Evolutionary conservation across 2,329 filamentous ascomycete species (phyloP).

Genomic region (Claviceps spartinae): DNA sequence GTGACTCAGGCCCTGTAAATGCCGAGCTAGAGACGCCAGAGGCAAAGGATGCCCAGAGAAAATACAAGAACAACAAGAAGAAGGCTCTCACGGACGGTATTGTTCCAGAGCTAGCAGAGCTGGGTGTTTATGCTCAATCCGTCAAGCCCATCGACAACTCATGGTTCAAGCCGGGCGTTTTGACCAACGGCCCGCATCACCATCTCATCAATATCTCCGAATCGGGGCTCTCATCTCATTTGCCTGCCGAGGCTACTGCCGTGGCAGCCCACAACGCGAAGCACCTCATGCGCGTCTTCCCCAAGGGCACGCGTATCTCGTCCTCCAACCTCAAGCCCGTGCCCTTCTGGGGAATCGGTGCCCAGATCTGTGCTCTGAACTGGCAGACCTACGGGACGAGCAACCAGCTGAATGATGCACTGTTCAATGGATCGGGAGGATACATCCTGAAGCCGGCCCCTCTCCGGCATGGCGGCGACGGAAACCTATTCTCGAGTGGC

Average conservation of each 20-base stretch:
- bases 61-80: conserved; percentile 42
- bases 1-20: conserved; percentile 20
- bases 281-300: conserved; percentile 57
- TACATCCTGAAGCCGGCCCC: conserved; percentile 52
- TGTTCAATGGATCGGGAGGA: conserved; percentile 51
- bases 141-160: conserved; percentile 54
- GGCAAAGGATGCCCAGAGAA: conserved; percentile 31
- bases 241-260: conserved; percentile 30
- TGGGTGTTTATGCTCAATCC: conserved; percentile 57
- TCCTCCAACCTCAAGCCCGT: conserved; percentile 50
- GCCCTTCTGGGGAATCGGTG: conserved; percentile 52
- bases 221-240: conserved; percentile 37
- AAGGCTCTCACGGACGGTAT: conserved; percentile 37
- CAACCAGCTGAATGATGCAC: conserved; percentile 55
- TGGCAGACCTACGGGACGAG: conserved; percentile 54
- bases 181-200: conserved; percentile 46
- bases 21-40: conserved; percentile 28
- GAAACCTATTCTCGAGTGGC: conserved; percentile 30
- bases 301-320: conserved; percentile 55
- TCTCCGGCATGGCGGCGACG: conserved; percentile 41
- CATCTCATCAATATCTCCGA: conserved; percentile 60
- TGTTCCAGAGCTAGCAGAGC: conserved; percentile 48
- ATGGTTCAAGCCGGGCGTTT: conserved; percentile 41
- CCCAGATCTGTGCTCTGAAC: conserved; percentile 57
- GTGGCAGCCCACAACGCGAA: conserved; percentile 48